Conservation (phyloP, 73 alveolate species). For the Effrenium voratum region DNA sequence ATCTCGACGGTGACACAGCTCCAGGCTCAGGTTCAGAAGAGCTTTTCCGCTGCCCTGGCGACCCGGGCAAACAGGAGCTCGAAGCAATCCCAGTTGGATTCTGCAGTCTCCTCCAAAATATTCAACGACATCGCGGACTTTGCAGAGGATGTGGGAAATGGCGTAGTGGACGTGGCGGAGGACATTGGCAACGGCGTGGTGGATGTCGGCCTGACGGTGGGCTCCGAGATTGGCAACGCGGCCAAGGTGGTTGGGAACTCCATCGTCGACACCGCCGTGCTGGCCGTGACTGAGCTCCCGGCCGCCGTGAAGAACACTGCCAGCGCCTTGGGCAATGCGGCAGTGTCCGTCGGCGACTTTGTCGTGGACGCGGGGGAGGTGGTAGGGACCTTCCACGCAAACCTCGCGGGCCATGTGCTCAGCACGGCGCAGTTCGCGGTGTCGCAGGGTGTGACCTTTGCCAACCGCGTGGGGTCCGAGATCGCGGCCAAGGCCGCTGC, state of each 20-base stretch:
- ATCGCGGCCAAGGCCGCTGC: background rate
- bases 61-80: too few species aligned
- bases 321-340: background rate
- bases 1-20: too few species aligned
- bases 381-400: background rate
- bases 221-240: slow-evolving; percentile 4
- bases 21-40: too few species aligned
- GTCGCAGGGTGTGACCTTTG: background rate
- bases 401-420: background rate
- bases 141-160: background rate
- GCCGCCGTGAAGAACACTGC: background rate
- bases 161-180: background rate
- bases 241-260: background rate
- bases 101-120: slow-evolving; percentile 6
- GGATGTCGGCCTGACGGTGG: background rate
- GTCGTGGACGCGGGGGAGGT: background rate
- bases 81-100: too few species aligned
- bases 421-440: background rate
- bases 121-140: background rate
- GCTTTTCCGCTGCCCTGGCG: too few species aligned
- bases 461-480: background rate
- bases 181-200: background rate
- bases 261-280: background rate
- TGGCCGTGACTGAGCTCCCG: background rate
- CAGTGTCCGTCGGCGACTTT: background rate